A percentile compares a stretch with the other conserved stretches of the same genome.
These are phyloP conservation scores for Aaosphaeria pasadenensis DNA, from an alignment of 2,329 filamentous ascomycete genomes.

Conservation along the genomic window DNA sequence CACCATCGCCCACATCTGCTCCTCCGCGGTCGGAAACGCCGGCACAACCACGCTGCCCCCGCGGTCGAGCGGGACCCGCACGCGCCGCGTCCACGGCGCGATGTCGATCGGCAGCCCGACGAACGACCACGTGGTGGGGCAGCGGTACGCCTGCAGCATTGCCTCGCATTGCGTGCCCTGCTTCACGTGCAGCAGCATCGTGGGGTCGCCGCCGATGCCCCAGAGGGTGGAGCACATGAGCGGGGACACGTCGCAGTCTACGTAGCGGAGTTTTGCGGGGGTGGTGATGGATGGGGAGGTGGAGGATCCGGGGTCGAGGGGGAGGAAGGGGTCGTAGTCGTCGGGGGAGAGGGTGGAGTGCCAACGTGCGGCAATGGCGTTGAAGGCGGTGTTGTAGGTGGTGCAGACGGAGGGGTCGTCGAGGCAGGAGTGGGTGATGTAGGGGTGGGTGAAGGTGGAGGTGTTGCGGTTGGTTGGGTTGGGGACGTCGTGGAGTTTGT, in stretches of 20 bases:
- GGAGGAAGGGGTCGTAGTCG: neutral
- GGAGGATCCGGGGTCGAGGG: no score
- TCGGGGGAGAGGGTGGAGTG: neutral
- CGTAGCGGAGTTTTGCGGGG: slow-evolving; percentile 1
- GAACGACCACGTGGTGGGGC: slow-evolving; percentile 3
- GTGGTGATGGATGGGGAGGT: neutral
- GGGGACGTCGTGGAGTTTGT: neutral
- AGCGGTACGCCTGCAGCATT: neutral
- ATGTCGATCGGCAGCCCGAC: slow-evolving; percentile 1
- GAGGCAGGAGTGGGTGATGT: neutral
- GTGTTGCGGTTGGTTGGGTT: neutral
- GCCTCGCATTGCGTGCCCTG: slow-evolving; percentile 1
- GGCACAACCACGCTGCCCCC: slow-evolving; percentile 4
- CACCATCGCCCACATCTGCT: slow-evolving; percentile 6
- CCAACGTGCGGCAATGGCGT: slow-evolving; percentile 3
- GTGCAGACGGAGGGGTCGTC: slow-evolving; percentile 1
- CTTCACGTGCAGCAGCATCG: slow-evolving; percentile 3
- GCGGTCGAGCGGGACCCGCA: slow-evolving; percentile 3
- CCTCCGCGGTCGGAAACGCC: slow-evolving; percentile 6
- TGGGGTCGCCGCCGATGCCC: neutral
- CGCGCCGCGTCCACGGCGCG: slow-evolving; percentile 2
- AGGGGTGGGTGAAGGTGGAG: neutral
- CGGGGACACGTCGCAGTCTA: slow-evolving; percentile 5
- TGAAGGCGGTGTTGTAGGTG: slow-evolving; percentile 1
- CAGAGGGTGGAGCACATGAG: slow-evolving; percentile 1